Conservation (phyloP, 139 green algal species). For the Tetraselmis striata region DNA sequence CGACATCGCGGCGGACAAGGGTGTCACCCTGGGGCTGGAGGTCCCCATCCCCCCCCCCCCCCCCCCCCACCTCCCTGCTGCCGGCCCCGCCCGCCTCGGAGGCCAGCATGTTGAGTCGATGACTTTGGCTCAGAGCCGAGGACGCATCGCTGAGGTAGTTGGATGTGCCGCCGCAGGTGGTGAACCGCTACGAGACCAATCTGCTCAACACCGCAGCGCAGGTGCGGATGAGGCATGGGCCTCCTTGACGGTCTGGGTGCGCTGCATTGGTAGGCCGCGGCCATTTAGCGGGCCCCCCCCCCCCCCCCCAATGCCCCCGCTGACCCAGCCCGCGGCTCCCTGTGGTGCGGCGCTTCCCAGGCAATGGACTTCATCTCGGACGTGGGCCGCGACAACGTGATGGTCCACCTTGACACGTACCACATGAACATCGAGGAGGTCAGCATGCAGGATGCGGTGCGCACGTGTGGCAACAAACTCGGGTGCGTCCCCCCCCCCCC, state of each 20-base stretch:
- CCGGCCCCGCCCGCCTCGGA: no score
- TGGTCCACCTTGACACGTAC: conserved; percentile 50
- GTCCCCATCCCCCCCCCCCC: no score
- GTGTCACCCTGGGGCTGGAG: conserved; percentile 20
- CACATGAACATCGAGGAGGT: conserved; percentile 55
- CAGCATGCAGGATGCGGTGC: conserved; percentile 24
- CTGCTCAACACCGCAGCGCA: conserved; percentile 39
- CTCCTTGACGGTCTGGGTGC: no score
- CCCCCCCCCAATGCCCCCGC: no score
- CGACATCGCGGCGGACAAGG: conserved; percentile 20
- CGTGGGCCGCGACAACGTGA: conserved; percentile 30
- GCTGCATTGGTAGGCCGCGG: no score
- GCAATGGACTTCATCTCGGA: conserved; percentile 41
- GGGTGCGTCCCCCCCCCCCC: conserved; percentile 14
- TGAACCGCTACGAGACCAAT: conserved; percentile 42
- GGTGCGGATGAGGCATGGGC: neutral
- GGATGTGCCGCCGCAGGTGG: conserved; percentile 5
- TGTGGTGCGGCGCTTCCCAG: no score
- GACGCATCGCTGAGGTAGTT: no score
- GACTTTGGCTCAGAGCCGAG: no score
- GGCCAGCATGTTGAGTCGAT: no score
- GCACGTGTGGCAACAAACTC: conserved; percentile 24
- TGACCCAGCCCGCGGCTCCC: no score
- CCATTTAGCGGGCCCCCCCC: no score
- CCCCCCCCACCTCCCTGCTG: no score